phyloP scores from a whole-genome alignment of 768 basidiomycete genomes.

The Boletus edulis region DNA sequence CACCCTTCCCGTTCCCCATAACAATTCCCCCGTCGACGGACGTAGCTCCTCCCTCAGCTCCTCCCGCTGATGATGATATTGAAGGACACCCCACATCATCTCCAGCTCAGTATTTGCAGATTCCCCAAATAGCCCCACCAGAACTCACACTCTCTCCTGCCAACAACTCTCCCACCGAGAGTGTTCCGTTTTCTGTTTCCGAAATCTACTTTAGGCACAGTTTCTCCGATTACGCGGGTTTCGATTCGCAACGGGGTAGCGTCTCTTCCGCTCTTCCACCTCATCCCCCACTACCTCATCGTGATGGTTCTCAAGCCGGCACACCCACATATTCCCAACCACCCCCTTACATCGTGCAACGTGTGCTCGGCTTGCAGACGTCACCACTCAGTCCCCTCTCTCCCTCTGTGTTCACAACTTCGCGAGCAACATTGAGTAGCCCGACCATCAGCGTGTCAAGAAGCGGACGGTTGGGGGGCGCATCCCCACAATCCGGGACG shows the following conservation, averaged over 20 bases:
- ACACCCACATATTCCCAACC: slow-evolving; percentile 16
- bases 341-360: slow-evolving; percentile 32
- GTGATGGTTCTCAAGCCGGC: slow-evolving; percentile 18
- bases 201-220: slow-evolving; percentile 51
- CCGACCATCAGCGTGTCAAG: neutral
- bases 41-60: slow-evolving; percentile 20
- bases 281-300: slow-evolving; percentile 39
- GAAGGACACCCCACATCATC: slow-evolving; percentile 16
- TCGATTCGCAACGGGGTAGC: slow-evolving; percentile 34
- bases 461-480: slow-evolving; percentile 4
- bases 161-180: slow-evolving; percentile 53
- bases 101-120: slow-evolving; percentile 28
- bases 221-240: slow-evolving; percentile 27
- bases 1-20: slow-evolving; percentile 44
- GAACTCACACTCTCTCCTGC: slow-evolving; percentile 27
- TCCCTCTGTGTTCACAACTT: neutral
- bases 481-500: neutral
- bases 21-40: slow-evolving; percentile 44
- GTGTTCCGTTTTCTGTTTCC: slow-evolving; percentile 54
- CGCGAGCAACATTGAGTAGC: neutral
- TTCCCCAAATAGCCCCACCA: slow-evolving; percentile 22
- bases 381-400: slow-evolving; percentile 21
- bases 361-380: slow-evolving; percentile 28
- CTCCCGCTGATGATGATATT: slow-evolving; percentile 15
- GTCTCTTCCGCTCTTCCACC: slow-evolving; percentile 38